These are phyloP conservation scores for Pezicula carpinea DNA, from an alignment of 2,329 filamentous ascomycete species.

Conservation along the genomic window DNA sequence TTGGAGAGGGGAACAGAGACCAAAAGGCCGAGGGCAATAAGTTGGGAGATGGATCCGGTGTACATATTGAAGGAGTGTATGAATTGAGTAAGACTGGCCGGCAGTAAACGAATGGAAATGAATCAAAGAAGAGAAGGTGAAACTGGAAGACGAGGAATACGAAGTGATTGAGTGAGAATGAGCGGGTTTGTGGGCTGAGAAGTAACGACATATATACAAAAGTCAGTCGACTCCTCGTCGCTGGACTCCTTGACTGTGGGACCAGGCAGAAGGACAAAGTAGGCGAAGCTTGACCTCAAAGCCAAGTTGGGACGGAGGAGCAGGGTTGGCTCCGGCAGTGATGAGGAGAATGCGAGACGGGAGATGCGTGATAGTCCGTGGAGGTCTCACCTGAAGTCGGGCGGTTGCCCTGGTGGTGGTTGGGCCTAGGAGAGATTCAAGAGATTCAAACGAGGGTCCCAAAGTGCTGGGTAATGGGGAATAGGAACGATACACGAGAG, in stretches of 20 bases:
- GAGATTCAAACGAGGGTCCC: too few relatives aligned
- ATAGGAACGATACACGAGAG: too few relatives aligned
- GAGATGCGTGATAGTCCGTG: conserved; percentile 1
- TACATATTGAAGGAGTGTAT: conserved; percentile 21
- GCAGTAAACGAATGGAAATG: conserved; percentile 21
- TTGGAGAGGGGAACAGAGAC: conserved; percentile 19
- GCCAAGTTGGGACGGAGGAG: neutral
- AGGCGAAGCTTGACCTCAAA: neutral
- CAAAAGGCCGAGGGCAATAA: conserved; percentile 24
- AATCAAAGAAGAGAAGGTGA: conserved; percentile 7
- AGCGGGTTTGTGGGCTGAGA: conserved; percentile 9
- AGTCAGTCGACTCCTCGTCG: neutral
- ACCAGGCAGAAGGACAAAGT: too few relatives aligned
- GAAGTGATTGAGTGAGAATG: conserved; percentile 7
- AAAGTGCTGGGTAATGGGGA: too few relatives aligned
- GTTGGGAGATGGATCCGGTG: conserved; percentile 21
- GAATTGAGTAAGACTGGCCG: conserved; percentile 22
- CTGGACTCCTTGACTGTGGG: neutral
- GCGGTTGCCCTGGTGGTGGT: too few relatives aligned
- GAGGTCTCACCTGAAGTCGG: neutral
- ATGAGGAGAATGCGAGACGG: neutral
- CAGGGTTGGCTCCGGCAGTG: neutral
- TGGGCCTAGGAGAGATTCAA: too few relatives aligned
- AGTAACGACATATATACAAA: neutral
- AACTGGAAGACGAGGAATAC: conserved; percentile 6